A percentile compares a stretch with the other conserved stretches of the same genome.
Conservation (phyloP, 495 filamentous ascomycete species). For the Neurospora discreta region DNA sequence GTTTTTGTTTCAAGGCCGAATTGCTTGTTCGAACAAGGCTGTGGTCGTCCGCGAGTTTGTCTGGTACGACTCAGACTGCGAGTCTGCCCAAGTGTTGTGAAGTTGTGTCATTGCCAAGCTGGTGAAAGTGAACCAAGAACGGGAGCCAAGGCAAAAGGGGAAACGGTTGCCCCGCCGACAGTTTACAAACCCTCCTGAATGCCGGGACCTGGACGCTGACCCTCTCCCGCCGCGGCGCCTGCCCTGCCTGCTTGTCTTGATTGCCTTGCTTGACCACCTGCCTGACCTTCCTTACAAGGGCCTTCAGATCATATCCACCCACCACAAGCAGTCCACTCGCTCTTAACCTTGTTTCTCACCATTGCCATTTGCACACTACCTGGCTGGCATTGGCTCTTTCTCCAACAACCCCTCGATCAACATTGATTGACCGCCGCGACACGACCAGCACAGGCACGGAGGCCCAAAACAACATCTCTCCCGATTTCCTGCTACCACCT, state of each 20-base stretch:
- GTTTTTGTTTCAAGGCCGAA: neutral
- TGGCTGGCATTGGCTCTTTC: neutral
- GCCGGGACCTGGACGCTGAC: neutral
- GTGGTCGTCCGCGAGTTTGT: neutral
- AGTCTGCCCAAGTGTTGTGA: neutral
- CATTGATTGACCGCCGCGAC: neutral
- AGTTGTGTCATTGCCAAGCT: neutral
- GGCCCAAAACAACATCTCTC: neutral
- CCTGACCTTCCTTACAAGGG: neutral
- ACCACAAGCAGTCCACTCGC: neutral
- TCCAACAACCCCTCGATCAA: neutral
- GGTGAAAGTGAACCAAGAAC: no score
- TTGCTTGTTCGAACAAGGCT: neutral
- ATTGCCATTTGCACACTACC: neutral
- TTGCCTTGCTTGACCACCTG: neutral
- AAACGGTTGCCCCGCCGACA: conserved; percentile 24
- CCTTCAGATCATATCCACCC: neutral
- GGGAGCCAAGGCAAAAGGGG: conserved; percentile 3
- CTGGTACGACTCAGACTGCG: neutral
- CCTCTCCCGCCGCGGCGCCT: neutral
- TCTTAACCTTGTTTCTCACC: neutral
- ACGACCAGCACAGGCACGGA: neutral
- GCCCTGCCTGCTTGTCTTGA: neutral
- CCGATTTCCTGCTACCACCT: neutral
- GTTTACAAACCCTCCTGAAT: conserved; percentile 17